A percentile compares a stretch with the other conserved stretches of the same genome.
These are phyloP conservation scores for Coemansia reversa DNA, from an alignment of 192 early-diverging fungal genomes.

Conservation along the genomic window DNA sequence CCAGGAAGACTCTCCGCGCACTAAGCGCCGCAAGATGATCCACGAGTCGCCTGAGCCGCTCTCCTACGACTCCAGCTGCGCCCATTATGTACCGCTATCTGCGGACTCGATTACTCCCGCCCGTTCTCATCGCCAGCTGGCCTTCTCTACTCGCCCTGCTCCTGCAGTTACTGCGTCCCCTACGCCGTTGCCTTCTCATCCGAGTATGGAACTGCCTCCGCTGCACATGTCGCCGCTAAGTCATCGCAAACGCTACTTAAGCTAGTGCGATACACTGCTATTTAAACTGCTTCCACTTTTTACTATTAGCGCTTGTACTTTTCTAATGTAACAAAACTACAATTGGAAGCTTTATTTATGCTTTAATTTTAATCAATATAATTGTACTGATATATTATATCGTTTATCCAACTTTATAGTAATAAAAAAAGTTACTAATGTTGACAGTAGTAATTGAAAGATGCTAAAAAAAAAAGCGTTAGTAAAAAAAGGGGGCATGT, in stretches of 20 bases:
- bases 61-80: background rate
- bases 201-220: background rate
- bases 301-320: background rate
- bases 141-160: background rate
- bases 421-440: too few species aligned
- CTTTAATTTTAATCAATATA: too few species aligned
- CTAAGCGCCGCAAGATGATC: conserved; percentile 48
- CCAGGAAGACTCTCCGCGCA: conserved; percentile 39
- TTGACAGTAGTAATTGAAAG: background rate
- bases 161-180: conserved; percentile 6
- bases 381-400: too few species aligned
- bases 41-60: conserved; percentile 6
- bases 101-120: background rate
- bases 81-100: background rate
- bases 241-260: conserved; percentile 14
- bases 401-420: too few species aligned
- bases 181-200: background rate
- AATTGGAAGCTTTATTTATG: too few species aligned
- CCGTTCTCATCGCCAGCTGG: background rate
- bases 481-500: too few species aligned
- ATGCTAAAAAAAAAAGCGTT: too few species aligned
- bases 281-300: background rate
- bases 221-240: too few species aligned
- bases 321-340: background rate
- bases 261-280: background rate